phyloP scores from a whole-genome alignment of 2,329 filamentous ascomycete species.

The Leptographium radiaticola region DNA sequence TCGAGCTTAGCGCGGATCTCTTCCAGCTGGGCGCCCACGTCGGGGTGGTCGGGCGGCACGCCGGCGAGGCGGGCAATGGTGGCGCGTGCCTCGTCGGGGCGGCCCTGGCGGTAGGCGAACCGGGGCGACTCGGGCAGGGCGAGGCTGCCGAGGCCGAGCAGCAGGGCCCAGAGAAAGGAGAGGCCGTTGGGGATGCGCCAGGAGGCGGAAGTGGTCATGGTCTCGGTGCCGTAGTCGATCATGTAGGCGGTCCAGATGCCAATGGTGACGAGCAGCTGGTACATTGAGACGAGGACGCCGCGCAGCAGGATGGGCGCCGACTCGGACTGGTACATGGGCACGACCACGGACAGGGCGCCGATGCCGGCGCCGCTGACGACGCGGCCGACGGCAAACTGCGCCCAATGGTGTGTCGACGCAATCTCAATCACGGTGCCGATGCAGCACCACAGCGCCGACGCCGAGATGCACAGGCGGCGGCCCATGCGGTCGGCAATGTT shows the following conservation, averaged over 20 bases:
- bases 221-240: slow-evolving; percentile 48
- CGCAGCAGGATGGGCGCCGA: slow-evolving; percentile 54
- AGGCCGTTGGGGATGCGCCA: slow-evolving; percentile 51
- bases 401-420: slow-evolving; percentile 40
- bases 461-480: slow-evolving; percentile 47
- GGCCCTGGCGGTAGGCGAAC: slow-evolving; percentile 51
- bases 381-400: slow-evolving; percentile 52
- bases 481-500: slow-evolving; percentile 53
- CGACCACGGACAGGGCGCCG: slow-evolving; percentile 56
- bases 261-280: slow-evolving; percentile 61
- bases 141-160: slow-evolving; percentile 51
- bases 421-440: slow-evolving; percentile 58
- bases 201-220: slow-evolving; percentile 37
- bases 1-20: slow-evolving; percentile 54
- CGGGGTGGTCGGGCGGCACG: slow-evolving; percentile 40
- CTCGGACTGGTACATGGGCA: slow-evolving; percentile 65
- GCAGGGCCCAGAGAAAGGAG: slow-evolving; percentile 55
- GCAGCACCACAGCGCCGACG: slow-evolving; percentile 46
- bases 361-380: slow-evolving; percentile 55
- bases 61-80: slow-evolving; percentile 48
- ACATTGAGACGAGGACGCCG: slow-evolving; percentile 50
- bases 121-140: slow-evolving; percentile 62
- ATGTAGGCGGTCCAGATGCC: slow-evolving; percentile 57
- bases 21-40: slow-evolving; percentile 44
- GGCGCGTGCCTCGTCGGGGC: slow-evolving; percentile 38